phyloP scores from a whole-genome alignment of 2,329 filamentous ascomycete genomes.

The Onygena corvina region DNA sequence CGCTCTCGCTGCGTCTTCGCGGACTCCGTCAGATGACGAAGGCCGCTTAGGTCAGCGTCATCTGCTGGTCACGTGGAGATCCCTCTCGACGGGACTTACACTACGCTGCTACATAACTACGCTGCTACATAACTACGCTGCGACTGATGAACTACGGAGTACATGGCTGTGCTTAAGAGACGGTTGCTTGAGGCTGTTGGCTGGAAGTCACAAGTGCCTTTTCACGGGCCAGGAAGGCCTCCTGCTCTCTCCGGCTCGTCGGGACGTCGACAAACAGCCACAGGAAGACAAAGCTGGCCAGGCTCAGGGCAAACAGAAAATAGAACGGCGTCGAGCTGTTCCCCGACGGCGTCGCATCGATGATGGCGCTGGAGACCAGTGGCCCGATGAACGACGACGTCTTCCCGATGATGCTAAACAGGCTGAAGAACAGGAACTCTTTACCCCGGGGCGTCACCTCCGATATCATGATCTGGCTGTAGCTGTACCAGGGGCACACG shows the following conservation, averaged over 20 bases:
- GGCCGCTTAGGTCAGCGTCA: not conserved
- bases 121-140: not conserved
- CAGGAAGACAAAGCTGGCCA: constrained; percentile 45
- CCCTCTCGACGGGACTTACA: not conserved
- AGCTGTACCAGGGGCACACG: constrained; percentile 59
- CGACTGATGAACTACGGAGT: no score
- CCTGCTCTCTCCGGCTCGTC: constrained; percentile 49
- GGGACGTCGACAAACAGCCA: constrained; percentile 46
- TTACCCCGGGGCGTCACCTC: constrained; percentile 57
- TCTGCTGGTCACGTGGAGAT: not conserved
- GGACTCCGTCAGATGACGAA: constrained; percentile 1
- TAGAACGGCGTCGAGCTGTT: constrained; percentile 47
- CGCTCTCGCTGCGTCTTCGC: not conserved
- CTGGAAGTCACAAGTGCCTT: constrained; percentile 8
- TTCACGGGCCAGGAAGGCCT: constrained; percentile 39
- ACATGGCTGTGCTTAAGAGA: no score
- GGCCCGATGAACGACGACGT: constrained; percentile 57
- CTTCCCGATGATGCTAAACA: constrained; percentile 59
- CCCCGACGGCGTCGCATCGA: constrained; percentile 45
- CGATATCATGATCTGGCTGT: constrained; percentile 59
- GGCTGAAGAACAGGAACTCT: constrained; percentile 58
- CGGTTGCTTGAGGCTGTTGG: no score
- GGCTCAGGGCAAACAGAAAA: constrained; percentile 54
- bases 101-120: not conserved
- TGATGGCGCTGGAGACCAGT: constrained; percentile 56